Conservation (phyloP, 805 yeast species). For the Kurtzmaniella cleridarum region DNA sequence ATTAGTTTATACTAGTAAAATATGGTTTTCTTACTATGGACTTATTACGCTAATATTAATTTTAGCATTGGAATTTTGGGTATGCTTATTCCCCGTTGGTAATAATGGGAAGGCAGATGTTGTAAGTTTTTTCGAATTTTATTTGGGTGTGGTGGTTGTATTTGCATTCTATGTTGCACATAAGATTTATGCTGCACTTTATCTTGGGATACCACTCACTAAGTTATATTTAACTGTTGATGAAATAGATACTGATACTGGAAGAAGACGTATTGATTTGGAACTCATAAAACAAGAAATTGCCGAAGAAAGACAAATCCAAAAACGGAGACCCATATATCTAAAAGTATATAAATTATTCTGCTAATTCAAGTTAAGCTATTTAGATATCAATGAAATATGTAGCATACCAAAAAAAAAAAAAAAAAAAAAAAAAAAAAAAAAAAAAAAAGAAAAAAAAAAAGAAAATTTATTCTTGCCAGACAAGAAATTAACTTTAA, state of each 20-base stretch:
- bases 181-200: slow-evolving; percentile 39
- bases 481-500: too few species aligned
- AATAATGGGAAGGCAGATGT: slow-evolving; percentile 25
- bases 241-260: slow-evolving; percentile 58
- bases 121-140: slow-evolving; percentile 46
- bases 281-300: slow-evolving; percentile 48
- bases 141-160: slow-evolving; percentile 44
- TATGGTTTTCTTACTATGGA: slow-evolving; percentile 30
- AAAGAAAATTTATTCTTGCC: not conserved
- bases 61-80: slow-evolving; percentile 33
- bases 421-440: not conserved
- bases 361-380: slow-evolving; percentile 13
- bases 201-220: slow-evolving; percentile 19
- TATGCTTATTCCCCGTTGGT: slow-evolving; percentile 32
- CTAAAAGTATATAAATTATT: slow-evolving; percentile 11
- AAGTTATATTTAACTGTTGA: slow-evolving; percentile 36
- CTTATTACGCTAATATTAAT: slow-evolving; percentile 20
- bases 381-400: too few species aligned
- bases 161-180: slow-evolving; percentile 44
- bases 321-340: slow-evolving; percentile 9
- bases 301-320: slow-evolving; percentile 34
- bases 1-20: slow-evolving; percentile 21
- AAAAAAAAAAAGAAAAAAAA: not conserved
- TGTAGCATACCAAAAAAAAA: not conserved
- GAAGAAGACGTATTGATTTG: slow-evolving; percentile 53